phyloP scores from a whole-genome alignment of 495 filamentous ascomycete genomes.

The Neurospora tetraspora region DNA sequence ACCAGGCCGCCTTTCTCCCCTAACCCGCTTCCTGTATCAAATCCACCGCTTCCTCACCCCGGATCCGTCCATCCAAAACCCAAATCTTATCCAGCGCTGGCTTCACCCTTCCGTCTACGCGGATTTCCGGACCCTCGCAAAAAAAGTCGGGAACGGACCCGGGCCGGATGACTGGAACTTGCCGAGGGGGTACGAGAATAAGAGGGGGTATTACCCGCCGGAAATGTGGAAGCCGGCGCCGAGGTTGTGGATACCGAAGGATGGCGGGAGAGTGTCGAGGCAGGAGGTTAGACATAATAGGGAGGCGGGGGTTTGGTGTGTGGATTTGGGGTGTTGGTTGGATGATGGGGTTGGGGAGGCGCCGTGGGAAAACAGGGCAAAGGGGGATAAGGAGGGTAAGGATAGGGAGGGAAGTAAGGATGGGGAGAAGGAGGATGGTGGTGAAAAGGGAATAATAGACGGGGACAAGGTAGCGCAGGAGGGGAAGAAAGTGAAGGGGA shows the following conservation, averaged over 20 bases:
- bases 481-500: neutral
- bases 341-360: conserved; percentile 27
- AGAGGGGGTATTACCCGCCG: conserved; percentile 56
- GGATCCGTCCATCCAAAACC: conserved; percentile 9
- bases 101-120: conserved; percentile 57
- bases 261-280: conserved; percentile 52
- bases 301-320: conserved; percentile 41
- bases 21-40: conserved; percentile 13
- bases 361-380: neutral
- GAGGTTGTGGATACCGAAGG: conserved; percentile 59
- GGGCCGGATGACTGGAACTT: conserved; percentile 33
- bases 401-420: neutral
- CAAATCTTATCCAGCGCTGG: conserved; percentile 43
- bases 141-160: conserved; percentile 42
- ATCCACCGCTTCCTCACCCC: conserved; percentile 18
- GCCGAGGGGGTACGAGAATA: conserved; percentile 38
- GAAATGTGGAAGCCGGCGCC: conserved; percentile 51
- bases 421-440: neutral
- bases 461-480: neutral
- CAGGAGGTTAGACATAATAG: conserved; percentile 53
- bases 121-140: conserved; percentile 52
- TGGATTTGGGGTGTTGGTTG: conserved; percentile 55
- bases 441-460: neutral
- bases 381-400: neutral
- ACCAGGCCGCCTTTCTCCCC: accelerated